Conservation (phyloP, 352 stramenopile genomes). For the Globisporangium paroecandrum region DNA sequence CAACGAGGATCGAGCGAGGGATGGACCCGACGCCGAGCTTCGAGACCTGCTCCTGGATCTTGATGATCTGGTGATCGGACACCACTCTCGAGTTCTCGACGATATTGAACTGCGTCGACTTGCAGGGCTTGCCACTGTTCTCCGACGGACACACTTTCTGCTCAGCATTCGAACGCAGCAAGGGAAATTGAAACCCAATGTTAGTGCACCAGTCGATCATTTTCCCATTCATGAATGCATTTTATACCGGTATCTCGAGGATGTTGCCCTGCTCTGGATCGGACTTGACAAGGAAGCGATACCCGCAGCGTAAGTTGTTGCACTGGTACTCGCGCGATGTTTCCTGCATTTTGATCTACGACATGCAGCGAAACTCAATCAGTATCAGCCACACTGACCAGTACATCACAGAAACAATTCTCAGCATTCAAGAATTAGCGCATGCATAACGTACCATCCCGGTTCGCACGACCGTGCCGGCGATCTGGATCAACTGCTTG, state of each 20-base stretch:
- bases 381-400: not conserved
- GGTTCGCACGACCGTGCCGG: constrained; percentile 88
- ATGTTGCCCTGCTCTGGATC: constrained; percentile 91
- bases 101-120: constrained; percentile 68
- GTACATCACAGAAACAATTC: not conserved
- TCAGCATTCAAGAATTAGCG: not conserved
- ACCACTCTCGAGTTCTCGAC: constrained; percentile 51
- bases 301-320: constrained; percentile 60
- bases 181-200: not conserved
- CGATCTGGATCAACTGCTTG: constrained; percentile 83
- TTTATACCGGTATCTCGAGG: constrained; percentile 65
- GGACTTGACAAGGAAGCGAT: constrained; percentile 81
- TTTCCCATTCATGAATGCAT: not conserved
- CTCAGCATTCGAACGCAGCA: not conserved
- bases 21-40: constrained; percentile 90
- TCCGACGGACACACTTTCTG: constrained; percentile 57
- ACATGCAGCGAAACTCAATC: too few species aligned
- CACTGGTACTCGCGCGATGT: constrained; percentile 85
- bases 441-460: constrained; percentile 46
- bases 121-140: constrained; percentile 60
- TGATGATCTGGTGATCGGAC: constrained; percentile 91
- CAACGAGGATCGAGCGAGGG: constrained; percentile 92
- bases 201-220: not conserved
- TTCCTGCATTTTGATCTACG: constrained; percentile 93
- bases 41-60: constrained; percentile 95